Base-by-base conservation (phyloP, 495 filamentous ascomycete species). In the Aspergillus ostianus region DNA sequence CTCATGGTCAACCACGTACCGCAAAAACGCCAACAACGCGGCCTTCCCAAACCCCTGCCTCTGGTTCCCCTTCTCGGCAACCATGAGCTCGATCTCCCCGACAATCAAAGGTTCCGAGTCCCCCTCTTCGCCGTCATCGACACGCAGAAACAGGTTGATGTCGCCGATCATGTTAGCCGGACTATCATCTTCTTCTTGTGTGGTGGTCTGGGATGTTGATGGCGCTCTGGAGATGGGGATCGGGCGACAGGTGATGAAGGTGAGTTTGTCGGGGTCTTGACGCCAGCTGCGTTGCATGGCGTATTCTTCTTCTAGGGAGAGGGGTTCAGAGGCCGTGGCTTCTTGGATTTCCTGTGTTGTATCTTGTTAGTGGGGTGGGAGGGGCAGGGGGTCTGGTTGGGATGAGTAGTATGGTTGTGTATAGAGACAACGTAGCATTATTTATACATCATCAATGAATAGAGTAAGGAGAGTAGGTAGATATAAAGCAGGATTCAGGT, bases 201-300 rank as follows among this genome's bases (percentile, higher is more conserved):
- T 4, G 2, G 75, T 62, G 12, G 74, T 67, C 5, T 67, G 29
- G 15, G 32, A 21, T 55, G 46, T 23, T 55, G 57, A 47, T 47
- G 12, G 15, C 18, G 5, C 20, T n/a, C n/a, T n/a, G n/a, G n/a
- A n/a, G n/a, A n/a, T n/a, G 3, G 45, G 13, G 0, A 70, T 51
- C 5, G 76, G 70, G 0, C 57, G 64, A 57, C 78, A 81, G 58
- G 68, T 62, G 62, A 81, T 81, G 56, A 81, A 80, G 9, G 78
- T 80, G 30, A 80, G 51, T 69, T 81, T 81, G 53, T 81, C 92
- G 18, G 75, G 69, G 50, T 93, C 88, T 50, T 76, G 72, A 45
- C 91, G 87, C 92, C 92, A 97, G 68, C 81, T 86, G 26, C 75
- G 71, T 66, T 97, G 92, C 88, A 96, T 96, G 50, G 82, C 79